phyloP scores from a whole-genome alignment of 495 filamentous ascomycete species.

The Bacidia gigantensis region DNA sequence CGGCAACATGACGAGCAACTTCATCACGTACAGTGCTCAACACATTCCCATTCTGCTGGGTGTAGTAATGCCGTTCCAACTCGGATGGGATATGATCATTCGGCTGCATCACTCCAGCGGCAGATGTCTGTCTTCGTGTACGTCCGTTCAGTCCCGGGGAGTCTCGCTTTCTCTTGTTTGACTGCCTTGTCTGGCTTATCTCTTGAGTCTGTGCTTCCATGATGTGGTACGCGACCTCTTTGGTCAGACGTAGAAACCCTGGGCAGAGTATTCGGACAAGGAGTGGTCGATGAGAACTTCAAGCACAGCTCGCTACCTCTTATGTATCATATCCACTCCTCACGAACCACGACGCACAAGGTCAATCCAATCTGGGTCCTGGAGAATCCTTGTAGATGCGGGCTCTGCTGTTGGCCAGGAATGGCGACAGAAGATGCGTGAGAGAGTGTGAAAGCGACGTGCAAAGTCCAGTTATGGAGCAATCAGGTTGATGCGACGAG shows the following conservation, averaged over 20 bases:
- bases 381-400: too few relatives aligned
- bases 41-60: constrained; percentile 6
- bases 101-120: constrained; percentile 12
- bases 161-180: constrained; percentile 19
- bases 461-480: too few relatives aligned
- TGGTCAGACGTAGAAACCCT: too few relatives aligned
- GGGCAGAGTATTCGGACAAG: too few relatives aligned
- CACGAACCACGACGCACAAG: too few relatives aligned
- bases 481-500: background rate
- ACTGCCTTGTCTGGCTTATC: constrained; percentile 7
- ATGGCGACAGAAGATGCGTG: too few relatives aligned
- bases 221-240: too few relatives aligned
- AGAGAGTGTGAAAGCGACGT: too few relatives aligned
- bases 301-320: background rate
- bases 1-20: constrained; percentile 14
- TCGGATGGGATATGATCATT: constrained; percentile 6
- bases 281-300: too few relatives aligned
- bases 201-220: constrained; percentile 8
- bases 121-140: constrained; percentile 4
- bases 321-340: background rate
- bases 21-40: constrained; percentile 12
- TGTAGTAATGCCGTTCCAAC: constrained; percentile 1
- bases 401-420: too few relatives aligned
- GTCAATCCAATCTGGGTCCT: too few relatives aligned
- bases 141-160: constrained; percentile 10